Conservation (phyloP, 768 basidiomycete species). For the Hortiboletus campestris region DNA sequence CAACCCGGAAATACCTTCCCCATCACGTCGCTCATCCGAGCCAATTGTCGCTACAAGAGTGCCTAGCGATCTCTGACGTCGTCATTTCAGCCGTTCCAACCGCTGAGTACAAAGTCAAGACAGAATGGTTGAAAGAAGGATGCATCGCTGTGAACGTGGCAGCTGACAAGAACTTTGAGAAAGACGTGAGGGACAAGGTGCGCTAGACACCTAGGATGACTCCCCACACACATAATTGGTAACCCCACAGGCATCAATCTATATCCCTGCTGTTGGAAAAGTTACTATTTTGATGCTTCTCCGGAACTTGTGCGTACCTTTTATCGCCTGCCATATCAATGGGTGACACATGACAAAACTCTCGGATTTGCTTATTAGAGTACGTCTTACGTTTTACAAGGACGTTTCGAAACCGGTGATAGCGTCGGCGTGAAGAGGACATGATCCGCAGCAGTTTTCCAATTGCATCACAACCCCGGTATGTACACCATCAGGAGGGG, state of each 20-base stretch:
- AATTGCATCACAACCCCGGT: conserved; percentile 28
- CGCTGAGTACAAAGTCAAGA: conserved; percentile 83
- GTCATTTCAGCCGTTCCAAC: conserved; percentile 93
- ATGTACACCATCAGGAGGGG: conserved; percentile 34
- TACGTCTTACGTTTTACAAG: conserved; percentile 31
- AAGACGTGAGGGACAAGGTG: conserved; percentile 89
- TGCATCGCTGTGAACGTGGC: conserved; percentile 93
- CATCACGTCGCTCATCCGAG: conserved; percentile 78
- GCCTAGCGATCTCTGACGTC: conserved; percentile 83
- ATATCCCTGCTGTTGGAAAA: conserved; percentile 96
- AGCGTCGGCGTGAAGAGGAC: conserved; percentile 8
- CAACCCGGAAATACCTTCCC: conserved; percentile 68
- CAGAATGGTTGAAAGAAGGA: conserved; percentile 87
- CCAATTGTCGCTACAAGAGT: conserved; percentile 69
- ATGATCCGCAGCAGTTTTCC: conserved; percentile 13
- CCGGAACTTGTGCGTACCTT: conserved; percentile 75
- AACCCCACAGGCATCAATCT: conserved; percentile 69
- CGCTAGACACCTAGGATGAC: conserved; percentile 13
- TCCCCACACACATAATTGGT: conserved; percentile 3
- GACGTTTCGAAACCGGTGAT: background rate
- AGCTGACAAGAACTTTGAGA: conserved; percentile 95
- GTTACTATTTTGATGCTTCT: conserved; percentile 98
- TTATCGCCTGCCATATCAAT: background rate
- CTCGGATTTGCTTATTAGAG: conserved; percentile 12
- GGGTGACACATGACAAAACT: conserved; percentile 3